Base-by-base conservation (phyloP, 2,329 filamentous ascomycete species). In the Epichloe typhina region DNA sequence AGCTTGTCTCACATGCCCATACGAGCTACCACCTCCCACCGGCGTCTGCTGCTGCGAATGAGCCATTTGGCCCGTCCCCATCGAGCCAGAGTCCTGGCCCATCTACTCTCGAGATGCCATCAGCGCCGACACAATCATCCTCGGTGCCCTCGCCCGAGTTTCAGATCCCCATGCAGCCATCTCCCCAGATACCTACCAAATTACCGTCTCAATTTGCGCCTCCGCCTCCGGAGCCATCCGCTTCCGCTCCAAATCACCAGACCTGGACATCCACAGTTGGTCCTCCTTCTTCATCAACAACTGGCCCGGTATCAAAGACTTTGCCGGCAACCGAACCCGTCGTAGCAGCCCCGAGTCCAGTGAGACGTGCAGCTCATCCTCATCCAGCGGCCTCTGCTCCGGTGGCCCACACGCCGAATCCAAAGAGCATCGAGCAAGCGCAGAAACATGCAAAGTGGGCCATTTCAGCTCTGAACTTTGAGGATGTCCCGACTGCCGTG, bases 371-470 rank as follows among this genome's bases (percentile, higher is more conserved):
- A 15, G 43, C 11, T 4, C 46, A 19, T 19, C 17, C 17, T 19
- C 17, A 52, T 5, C 52, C 36, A 15, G 42, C 58, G 2, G 33
- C 54, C 0, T 52, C 53, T 3, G 44, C 46, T 8, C 45, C 57
- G 5, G 43, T 50, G 4, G 48, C 49, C 2, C 37, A 53, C 17
- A 50, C 57, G 2, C 57, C 56, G 13, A 59, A 61, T 45, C 62
- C 63, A 7, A 62, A 67, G 35, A 88, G 95, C 55, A 84, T 96
- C 37, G 72, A 80, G 37, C 78, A 83, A 59, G 91, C 93, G 4
- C 89, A 95, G 65, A 98, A 97, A 64, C 93, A 97, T 69, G 90
- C 91, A 2, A 89, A 88, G 61, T 98, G 88, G 88, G 93, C 93
- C 0, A 95, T 97, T 41, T 96, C 90, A 11, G 93, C 93, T 0